Conservation (phyloP, 768 basidiomycete species). For the Royoungia palumana region DNA sequence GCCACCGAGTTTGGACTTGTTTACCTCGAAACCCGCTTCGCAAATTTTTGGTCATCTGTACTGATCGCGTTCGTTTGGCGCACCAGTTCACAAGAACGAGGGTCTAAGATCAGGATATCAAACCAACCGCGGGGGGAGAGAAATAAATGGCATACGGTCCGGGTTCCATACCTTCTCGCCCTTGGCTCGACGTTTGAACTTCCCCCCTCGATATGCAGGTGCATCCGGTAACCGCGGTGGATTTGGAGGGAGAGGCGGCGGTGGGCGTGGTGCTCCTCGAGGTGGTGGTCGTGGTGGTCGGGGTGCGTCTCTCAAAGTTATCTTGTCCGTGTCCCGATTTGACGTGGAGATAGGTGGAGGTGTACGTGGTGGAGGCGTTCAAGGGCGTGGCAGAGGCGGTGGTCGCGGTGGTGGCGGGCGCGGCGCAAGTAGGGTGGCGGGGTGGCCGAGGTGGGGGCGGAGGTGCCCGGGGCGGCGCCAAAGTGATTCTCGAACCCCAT, state of each 20-base stretch:
- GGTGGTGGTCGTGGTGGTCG: constrained; percentile 43
- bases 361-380: constrained; percentile 27
- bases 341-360: constrained; percentile 7
- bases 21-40: no score
- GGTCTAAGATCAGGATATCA: neutral
- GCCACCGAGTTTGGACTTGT: no score
- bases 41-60: no score
- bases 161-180: neutral
- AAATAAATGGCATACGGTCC: constrained; percentile 38
- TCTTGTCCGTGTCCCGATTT: neutral
- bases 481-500: constrained; percentile 93
- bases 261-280: constrained; percentile 37
- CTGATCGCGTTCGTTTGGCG: no score
- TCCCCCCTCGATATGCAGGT: constrained; percentile 32
- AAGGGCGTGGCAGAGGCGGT: constrained; percentile 33
- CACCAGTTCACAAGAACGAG: no score
- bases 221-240: constrained; percentile 76
- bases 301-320: constrained; percentile 19
- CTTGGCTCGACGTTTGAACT: neutral
- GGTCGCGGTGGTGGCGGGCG: constrained; percentile 42
- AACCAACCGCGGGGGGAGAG: constrained; percentile 1
- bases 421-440: constrained; percentile 44
- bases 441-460: constrained; percentile 64
- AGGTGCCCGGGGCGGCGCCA: constrained; percentile 77
- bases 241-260: constrained; percentile 46